These are phyloP conservation scores for Micractinium sp. DNA, from an alignment of 139 green algal genomes.

Conservation along the genomic window DNA sequence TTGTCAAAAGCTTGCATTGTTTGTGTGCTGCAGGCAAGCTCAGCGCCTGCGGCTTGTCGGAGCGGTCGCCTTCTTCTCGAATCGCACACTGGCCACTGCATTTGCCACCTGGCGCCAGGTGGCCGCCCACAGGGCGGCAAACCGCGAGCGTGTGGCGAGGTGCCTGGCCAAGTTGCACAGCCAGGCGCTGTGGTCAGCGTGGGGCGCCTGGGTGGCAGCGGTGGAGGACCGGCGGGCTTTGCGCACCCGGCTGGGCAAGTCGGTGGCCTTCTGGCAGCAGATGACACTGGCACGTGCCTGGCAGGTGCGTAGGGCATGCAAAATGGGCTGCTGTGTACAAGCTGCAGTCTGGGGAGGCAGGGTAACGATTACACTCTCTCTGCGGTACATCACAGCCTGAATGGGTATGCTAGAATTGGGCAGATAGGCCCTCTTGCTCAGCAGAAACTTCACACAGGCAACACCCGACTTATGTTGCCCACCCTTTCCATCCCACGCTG, in stretches of 20 bases:
- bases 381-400: background rate
- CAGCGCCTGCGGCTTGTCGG: background rate
- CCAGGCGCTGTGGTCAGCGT: background rate
- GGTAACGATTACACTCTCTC: too few species aligned
- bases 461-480: background rate
- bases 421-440: background rate
- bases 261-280: background rate
- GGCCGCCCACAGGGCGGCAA: background rate
- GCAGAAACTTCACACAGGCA: background rate
- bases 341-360: too few species aligned
- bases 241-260: background rate
- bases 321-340: background rate
- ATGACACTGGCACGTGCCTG: background rate
- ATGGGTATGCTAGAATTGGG: background rate
- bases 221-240: background rate
- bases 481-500: background rate
- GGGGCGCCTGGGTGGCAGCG: background rate
- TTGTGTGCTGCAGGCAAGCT: background rate
- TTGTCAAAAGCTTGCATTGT: too few species aligned
- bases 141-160: background rate
- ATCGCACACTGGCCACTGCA: background rate
- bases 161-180: background rate
- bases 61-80: background rate
- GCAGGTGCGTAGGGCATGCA: background rate
- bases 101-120: background rate